phyloP scores from a whole-genome alignment of 164 flowering plant species.

The Hamamelis virginiana region DNA sequence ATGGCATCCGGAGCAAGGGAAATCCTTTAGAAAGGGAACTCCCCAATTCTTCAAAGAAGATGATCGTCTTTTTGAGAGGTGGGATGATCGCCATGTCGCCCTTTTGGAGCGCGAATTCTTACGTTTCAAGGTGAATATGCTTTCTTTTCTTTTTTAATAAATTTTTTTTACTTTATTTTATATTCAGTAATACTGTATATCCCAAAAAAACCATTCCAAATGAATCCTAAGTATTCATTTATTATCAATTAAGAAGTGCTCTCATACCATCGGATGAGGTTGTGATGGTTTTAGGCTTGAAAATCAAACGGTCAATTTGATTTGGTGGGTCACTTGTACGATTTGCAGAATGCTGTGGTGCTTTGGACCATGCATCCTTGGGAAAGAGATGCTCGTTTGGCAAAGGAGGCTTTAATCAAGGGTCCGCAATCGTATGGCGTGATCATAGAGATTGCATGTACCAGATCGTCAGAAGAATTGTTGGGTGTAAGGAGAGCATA shows the following conservation, averaged over 20 bases:
- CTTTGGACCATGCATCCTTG: conserved; percentile 82
- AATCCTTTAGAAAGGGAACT: conserved; percentile 47
- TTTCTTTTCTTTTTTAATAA: too few relatives aligned
- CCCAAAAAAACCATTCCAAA: too few relatives aligned
- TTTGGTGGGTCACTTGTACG: not conserved
- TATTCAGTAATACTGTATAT: too few relatives aligned
- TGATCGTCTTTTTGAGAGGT: conserved; percentile 60
- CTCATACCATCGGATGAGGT: too few relatives aligned
- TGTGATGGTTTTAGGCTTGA: too few relatives aligned
- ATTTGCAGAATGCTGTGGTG: conserved; percentile 62
- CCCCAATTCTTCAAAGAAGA: conserved; percentile 49
- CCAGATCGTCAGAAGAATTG: conserved; percentile 73
- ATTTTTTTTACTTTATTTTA: not conserved
- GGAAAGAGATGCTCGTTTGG: conserved; percentile 84
- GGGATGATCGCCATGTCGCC: conserved; percentile 41
- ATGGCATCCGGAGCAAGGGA: conserved; percentile 52
- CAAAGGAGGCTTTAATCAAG: conserved; percentile 48
- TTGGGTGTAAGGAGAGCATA: conserved; percentile 81
- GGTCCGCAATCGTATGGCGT: conserved; percentile 36
- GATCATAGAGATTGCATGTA: conserved; percentile 71
- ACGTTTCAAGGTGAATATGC: conserved; percentile 58
- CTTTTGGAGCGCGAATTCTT: conserved; percentile 59
- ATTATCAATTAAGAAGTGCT: too few relatives aligned
- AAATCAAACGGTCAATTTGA: not conserved
- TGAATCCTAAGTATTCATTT: too few relatives aligned